phyloP scores from a whole-genome alignment of 2,329 filamentous ascomycete genomes.

The Lasiodiplodia citricola region DNA sequence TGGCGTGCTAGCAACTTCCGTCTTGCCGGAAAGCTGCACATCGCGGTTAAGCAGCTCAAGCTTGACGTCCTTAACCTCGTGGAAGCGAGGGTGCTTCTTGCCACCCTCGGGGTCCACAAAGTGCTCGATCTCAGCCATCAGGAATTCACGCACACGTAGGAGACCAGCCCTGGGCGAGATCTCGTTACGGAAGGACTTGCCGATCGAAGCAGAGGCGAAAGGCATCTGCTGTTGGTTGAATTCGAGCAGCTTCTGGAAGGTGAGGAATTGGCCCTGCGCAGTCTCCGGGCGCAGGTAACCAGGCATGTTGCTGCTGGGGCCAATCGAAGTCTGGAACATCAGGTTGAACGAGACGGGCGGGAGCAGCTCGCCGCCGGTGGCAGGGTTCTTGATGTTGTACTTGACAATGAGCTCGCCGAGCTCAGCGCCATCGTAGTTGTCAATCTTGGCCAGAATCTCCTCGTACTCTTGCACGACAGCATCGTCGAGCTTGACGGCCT shows the following conservation, averaged over 20 bases:
- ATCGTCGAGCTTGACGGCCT: conserved; percentile 86
- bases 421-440: conserved; percentile 89
- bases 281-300: conserved; percentile 93
- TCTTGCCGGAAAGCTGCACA: conserved; percentile 86
- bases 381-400: conserved; percentile 88
- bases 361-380: conserved; percentile 75
- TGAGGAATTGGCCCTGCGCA: conserved; percentile 96
- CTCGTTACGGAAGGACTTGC: conserved; percentile 98
- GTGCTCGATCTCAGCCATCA: conserved; percentile 99
- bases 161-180: conserved; percentile 93
- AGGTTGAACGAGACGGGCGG: conserved; percentile 94
- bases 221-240: conserved; percentile 96
- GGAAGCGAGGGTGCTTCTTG: conserved; percentile 92
- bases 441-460: conserved; percentile 87
- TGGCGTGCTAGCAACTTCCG: conserved; percentile 71
- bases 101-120: conserved; percentile 93
- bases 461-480: conserved; percentile 87
- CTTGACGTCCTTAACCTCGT: conserved; percentile 82
- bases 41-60: conserved; percentile 83
- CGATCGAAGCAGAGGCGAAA: conserved; percentile 95
- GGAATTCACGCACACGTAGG: conserved; percentile 91
- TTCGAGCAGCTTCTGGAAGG: conserved; percentile 94
- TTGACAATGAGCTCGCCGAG: conserved; percentile 88
- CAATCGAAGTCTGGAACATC: conserved; percentile 97
- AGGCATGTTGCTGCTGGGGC: conserved; percentile 83